Evolutionary conservation across 176 grass and related monocot species (phyloP), one percentile per base, ranked within the genome.

Genomic region (Panicum miliaceum): DNA sequence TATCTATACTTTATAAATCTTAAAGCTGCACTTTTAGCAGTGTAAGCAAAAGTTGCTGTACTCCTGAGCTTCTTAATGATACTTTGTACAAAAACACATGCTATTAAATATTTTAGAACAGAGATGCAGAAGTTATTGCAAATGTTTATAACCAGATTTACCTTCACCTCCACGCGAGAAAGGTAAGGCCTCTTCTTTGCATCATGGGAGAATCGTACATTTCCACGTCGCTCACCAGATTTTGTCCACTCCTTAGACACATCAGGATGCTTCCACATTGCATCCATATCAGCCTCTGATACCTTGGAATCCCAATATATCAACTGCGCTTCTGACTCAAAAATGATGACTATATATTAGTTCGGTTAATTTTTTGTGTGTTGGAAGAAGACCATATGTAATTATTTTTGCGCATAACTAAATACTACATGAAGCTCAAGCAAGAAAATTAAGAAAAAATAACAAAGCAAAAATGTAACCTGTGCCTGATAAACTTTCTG

Each of bases 151-250:
- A 82, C 42, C 76, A 70, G 9, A 59, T 45, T 81, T 93, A 98
- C 96, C 92, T 93, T 98, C 62, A 95, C 96, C 83, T 98, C 96
- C 81, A 98, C 83, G 42, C 87, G 91, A 93, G 96, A 98, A 86
- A 98, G 96, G 91, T 98, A 98, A n/a, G 89, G 89, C 68, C 80
- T 98, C 63, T 95, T 95, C 82, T 98, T 86, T 63, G 76, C 56
- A 53, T 95, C 93, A 84, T 92, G 89, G 19, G 96, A 98, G 83
- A 95, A 95, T 74, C 89, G 87, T 47, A 98, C 91, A 86, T 78
- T 92, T 64, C 96, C 96, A 41, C 50, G 91, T 47, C 93, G 92
- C 88, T 98, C 96, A 42, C 96, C 93, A 46, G 93, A 98, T 85
- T 91, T 92, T 73, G 85, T 90, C 96, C 96, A 98, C 85, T 95